Conservation (phyloP, 371 early-diverging fungal species). For the Mycotypha africana region DNA sequence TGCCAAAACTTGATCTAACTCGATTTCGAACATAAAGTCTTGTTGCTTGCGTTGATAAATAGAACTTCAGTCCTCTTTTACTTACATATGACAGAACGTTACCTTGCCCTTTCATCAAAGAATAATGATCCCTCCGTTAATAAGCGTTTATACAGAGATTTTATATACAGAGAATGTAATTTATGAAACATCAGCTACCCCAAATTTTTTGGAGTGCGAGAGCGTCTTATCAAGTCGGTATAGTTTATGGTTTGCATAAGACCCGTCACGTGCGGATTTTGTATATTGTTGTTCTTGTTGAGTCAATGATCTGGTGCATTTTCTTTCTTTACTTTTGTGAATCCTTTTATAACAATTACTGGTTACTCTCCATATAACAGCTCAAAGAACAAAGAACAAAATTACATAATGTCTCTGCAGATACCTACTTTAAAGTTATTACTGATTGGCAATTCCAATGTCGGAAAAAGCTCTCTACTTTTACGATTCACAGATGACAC, state of each 20-base stretch:
- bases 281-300: not conserved
- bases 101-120: conserved; percentile 46
- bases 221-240: too few relatives aligned
- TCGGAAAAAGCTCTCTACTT: conserved; percentile 97
- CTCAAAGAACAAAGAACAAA: too few relatives aligned
- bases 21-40: conserved; percentile 31
- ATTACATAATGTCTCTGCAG: conserved; percentile 13
- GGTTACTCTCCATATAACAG: too few relatives aligned
- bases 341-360: too few relatives aligned
- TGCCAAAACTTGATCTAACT: conserved; percentile 18
- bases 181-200: too few relatives aligned
- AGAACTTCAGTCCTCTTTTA: not conserved
- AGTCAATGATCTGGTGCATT: not conserved
- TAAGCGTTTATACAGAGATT: conserved; percentile 30
- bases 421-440: conserved; percentile 90
- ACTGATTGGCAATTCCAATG: conserved; percentile 98
- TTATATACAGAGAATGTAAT: too few relatives aligned
- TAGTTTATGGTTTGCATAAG: too few relatives aligned
- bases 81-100: not conserved
- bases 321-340: not conserved
- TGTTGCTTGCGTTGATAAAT: not conserved
- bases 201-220: too few relatives aligned
- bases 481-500: conserved; percentile 97
- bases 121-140: conserved; percentile 26
- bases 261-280: not conserved